These are phyloP conservation scores for Euphrasia arctica DNA, from an alignment of 305 asterid genomes.

Conservation along the genomic window DNA sequence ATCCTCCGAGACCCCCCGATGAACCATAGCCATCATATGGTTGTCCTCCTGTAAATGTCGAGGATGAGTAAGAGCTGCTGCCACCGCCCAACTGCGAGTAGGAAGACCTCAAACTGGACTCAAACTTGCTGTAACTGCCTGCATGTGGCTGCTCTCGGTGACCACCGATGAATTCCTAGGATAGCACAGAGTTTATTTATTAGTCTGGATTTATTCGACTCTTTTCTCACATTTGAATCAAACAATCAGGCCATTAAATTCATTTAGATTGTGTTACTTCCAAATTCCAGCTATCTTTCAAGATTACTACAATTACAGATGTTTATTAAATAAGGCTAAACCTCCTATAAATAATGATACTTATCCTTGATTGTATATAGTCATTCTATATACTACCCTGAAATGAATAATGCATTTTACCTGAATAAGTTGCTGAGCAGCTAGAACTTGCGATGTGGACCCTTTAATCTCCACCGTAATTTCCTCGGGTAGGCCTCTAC, in stretches of 20 bases:
- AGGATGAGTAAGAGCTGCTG: slow-evolving; percentile 47
- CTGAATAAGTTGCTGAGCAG: slow-evolving; percentile 72
- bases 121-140: slow-evolving; percentile 43
- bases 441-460: slow-evolving; percentile 60
- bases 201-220: slow-evolving; percentile 1
- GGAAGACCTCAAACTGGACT: slow-evolving; percentile 52
- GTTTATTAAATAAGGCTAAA: not conserved
- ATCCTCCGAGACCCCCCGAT: slow-evolving; percentile 36
- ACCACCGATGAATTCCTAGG: slow-evolving; percentile 58
- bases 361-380: not conserved
- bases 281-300: not conserved
- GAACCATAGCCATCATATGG: slow-evolving; percentile 58
- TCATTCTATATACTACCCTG: not conserved
- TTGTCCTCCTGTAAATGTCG: slow-evolving; percentile 42
- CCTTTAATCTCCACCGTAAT: slow-evolving; percentile 81
- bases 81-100: slow-evolving; percentile 50
- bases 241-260: slow-evolving; percentile 1
- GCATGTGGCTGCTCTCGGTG: slow-evolving; percentile 48
- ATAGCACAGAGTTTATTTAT: not conserved
- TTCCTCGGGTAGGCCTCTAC: slow-evolving; percentile 58
- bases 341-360: not conserved
- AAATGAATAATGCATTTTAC: slow-evolving; percentile 29
- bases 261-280: too few relatives aligned
- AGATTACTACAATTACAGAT: not conserved
- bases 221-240: not conserved